A percentile compares a stretch with the other conserved stretches of the same genome.
Conservation (phyloP, 116 monocot genomes). For the Cymodocea nodosa region DNA sequence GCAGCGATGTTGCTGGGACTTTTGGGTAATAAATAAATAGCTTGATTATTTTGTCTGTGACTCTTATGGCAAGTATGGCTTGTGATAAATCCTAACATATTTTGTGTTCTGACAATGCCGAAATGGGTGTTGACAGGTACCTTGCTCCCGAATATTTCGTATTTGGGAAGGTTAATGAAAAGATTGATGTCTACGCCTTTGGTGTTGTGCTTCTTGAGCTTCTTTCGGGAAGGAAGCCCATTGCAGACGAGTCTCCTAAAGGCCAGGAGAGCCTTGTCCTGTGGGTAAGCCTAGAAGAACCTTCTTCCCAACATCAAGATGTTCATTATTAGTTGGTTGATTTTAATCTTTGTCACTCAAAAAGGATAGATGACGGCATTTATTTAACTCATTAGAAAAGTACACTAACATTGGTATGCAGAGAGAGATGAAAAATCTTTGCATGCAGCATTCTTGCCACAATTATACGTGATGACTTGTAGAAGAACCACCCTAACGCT, state of each 20-base stretch:
- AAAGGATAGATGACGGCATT: neutral
- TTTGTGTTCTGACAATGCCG: neutral
- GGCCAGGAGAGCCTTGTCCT: slow-evolving; percentile 72
- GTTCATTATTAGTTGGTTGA: neutral
- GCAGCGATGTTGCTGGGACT: slow-evolving; percentile 46
- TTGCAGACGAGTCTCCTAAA: slow-evolving; percentile 36
- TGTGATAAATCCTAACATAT: neutral
- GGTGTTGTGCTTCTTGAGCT: slow-evolving; percentile 92
- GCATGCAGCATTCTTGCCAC: neutral
- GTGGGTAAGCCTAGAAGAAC: slow-evolving; percentile 43
- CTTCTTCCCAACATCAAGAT: neutral
- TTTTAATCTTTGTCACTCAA: neutral
- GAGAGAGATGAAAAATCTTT: neutral
- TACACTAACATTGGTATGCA: neutral
- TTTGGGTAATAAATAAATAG: slow-evolving; percentile 30
- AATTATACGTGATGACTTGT: too few species aligned
- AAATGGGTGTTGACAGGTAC: slow-evolving; percentile 30
- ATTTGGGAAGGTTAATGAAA: slow-evolving; percentile 69
- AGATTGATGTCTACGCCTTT: slow-evolving; percentile 89
- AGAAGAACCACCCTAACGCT: neutral
- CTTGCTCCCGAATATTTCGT: slow-evolving; percentile 87
- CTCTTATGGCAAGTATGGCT: neutral
- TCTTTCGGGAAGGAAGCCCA: slow-evolving; percentile 67
- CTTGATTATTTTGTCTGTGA: slow-evolving; percentile 8
- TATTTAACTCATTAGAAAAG: neutral